Base-by-base conservation (phyloP, 208 protist genomes). In the Hexamita inflata region DNA sequence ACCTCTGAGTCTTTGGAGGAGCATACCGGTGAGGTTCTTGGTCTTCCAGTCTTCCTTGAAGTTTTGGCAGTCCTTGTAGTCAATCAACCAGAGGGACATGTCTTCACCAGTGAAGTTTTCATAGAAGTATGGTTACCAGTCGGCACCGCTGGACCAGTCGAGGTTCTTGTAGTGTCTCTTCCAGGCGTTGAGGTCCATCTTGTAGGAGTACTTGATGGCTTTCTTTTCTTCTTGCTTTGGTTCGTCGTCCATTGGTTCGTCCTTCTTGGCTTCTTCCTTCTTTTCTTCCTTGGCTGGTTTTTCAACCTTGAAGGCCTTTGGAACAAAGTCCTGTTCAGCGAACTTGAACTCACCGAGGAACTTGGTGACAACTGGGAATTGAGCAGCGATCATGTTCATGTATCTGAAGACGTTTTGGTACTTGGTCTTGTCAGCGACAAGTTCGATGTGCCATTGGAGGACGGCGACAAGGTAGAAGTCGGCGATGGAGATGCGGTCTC, bases 121-220 rank as follows among this genome's bases (percentile, higher is more conserved):
- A 4, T 15, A 70, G 35, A 70, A 70, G n/a, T 70, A 45, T 2
- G 9, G 32, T 34, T 13, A n/a, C 32, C 9, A 70, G 11, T 70
- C 38, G 19, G 11, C 64, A n/a, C 38, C 38, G 4, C 15, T 32
- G 35, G 11, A 7, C 64, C 64, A 70, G 7, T 70, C 35, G 38
- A 70, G 64, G 64, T 70, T 70, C 35, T 70, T 70, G 40, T 70
- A 70, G 64, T 45, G 35, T 38, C 38, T 70, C 64, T 70, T 70
- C 64, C 64, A 70, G n/a, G 64, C 64, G n/a, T 70, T 42, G 11
- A 70, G 26, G 35, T 70, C 64, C 4, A 45, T 42, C 32, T 4
- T 45, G 11, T 42, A 38, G 42, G 64, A 11, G 15, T n/a, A 35
- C 64, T 70, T 38, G 28, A 11, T 11, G 4, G 15, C 38, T 11